These are phyloP conservation scores for Veloboletus limbatus DNA, from an alignment of 1,284 basidiomycete species.

Conservation along the genomic window DNA sequence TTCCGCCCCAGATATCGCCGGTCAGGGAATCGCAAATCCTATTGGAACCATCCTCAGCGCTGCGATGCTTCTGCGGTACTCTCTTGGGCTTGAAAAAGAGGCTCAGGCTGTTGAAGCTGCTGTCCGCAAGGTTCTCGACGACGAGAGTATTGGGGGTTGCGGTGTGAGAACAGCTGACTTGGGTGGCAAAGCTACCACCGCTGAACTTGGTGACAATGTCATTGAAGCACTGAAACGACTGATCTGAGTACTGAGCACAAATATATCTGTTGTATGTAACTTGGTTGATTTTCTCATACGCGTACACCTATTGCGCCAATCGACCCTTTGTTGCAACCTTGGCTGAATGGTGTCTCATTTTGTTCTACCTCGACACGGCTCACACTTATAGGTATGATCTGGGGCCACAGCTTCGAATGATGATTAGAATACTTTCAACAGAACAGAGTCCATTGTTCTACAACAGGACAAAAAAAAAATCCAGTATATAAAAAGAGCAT, in stretches of 20 bases:
- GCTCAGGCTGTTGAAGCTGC: constrained; percentile 87
- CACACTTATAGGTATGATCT: not conserved
- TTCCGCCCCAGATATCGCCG: constrained; percentile 96
- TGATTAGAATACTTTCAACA: too few relatives aligned
- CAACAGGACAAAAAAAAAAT: constrained; percentile 19
- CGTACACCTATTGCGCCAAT: too few relatives aligned
- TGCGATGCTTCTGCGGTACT: constrained; percentile 94
- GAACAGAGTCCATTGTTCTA: constrained; percentile 12
- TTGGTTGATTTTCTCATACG: too few relatives aligned
- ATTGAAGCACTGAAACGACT: constrained; percentile 72
- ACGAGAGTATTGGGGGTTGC: constrained; percentile 65
- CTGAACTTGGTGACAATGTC: constrained; percentile 83
- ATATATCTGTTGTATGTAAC: constrained; percentile 4
- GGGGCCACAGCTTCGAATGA: not conserved
- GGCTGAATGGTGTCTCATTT: too few relatives aligned
- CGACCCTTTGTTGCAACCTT: too few relatives aligned
- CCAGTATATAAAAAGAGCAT: constrained; percentile 20
- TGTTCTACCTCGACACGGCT: too few relatives aligned
- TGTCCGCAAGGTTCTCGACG: constrained; percentile 87
- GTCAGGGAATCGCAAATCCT: constrained; percentile 93
- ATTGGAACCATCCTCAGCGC: constrained; percentile 96
- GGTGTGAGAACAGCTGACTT: constrained; percentile 88
- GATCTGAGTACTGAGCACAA: constrained; percentile 38
- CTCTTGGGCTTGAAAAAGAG: constrained; percentile 81
- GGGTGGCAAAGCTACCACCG: constrained; percentile 75